A percentile compares a stretch with the other conserved stretches of the same genome.
phyloP scores from a whole-genome alignment of 1,284 basidiomycete genomes.

The Moesziomyces globuligerus region DNA sequence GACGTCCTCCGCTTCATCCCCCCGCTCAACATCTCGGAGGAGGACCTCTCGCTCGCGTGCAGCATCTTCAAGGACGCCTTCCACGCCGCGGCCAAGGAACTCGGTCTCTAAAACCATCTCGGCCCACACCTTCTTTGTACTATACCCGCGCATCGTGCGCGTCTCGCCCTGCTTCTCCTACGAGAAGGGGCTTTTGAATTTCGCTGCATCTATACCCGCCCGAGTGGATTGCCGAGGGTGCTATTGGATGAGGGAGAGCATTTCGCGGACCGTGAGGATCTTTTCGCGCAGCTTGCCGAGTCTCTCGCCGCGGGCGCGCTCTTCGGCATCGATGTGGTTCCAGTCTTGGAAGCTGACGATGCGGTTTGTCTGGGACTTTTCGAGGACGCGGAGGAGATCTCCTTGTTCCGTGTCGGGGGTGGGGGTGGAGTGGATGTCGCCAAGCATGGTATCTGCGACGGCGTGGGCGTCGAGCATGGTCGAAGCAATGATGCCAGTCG shows the following conservation, averaged over 20 bases:
- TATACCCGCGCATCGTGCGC: slow-evolving; percentile 6
- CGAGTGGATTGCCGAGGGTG: no score
- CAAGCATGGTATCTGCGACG: slow-evolving; percentile 77
- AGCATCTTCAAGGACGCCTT: slow-evolving; percentile 57
- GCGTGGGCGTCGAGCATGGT: slow-evolving; percentile 94
- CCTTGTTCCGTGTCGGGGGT: not conserved
- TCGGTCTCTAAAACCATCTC: slow-evolving; percentile 15
- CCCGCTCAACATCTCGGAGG: slow-evolving; percentile 58
- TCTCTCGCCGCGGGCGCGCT: slow-evolving; percentile 73
- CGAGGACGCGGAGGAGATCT: slow-evolving; percentile 20
- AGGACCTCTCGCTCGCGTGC: slow-evolving; percentile 52
- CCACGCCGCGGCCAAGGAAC: slow-evolving; percentile 36
- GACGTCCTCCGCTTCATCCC: slow-evolving; percentile 64
- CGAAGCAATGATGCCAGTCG: slow-evolving; percentile 88
- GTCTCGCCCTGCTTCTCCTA: not conserved
- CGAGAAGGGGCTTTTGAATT: no score
- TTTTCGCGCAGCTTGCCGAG: slow-evolving; percentile 81
- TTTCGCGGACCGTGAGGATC: slow-evolving; percentile 68
- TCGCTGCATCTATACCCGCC: no score
- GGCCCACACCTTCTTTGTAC: not conserved
- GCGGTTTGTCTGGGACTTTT: slow-evolving; percentile 3
- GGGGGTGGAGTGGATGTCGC: slow-evolving; percentile 69
- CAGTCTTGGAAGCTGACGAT: slow-evolving; percentile 77
- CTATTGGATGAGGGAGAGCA: slow-evolving; percentile 38
- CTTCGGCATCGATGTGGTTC: slow-evolving; percentile 77